phyloP scores from a whole-genome alignment of 306 rosid species.

The Acmispon strigosus region DNA sequence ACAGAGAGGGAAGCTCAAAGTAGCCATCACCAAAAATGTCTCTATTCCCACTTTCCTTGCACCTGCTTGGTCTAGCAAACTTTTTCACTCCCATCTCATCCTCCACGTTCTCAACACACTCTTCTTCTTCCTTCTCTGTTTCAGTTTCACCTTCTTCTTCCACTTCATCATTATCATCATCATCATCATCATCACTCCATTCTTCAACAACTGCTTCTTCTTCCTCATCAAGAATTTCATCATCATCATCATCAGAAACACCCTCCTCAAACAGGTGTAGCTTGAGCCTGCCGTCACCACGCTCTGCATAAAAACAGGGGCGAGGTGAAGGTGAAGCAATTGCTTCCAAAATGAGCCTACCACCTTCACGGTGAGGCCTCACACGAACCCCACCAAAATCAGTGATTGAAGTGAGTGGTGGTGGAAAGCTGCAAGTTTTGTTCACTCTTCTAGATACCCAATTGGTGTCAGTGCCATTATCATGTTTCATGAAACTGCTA shows the following conservation, averaged over 20 bases:
- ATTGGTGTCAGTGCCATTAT: not conserved
- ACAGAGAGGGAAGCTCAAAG: conserved; percentile 26
- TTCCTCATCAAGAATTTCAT: not conserved
- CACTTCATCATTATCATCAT: not conserved
- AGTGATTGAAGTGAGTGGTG: conserved; percentile 63
- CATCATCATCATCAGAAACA: conserved; percentile 3
- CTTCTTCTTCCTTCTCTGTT: conserved; percentile 32
- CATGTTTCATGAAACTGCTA: not conserved
- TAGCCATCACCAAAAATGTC: conserved; percentile 43
- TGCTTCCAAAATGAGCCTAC: conserved; percentile 66
- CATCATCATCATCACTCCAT: too few relatives aligned
- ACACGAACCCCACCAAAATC: conserved; percentile 48
- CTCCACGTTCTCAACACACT: conserved; percentile 25
- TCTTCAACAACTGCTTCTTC: not conserved
- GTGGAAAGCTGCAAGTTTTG: conserved; percentile 47
- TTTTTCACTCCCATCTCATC: conserved; percentile 35
- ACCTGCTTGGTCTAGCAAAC: conserved; percentile 42
- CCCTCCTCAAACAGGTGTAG: conserved; percentile 27
- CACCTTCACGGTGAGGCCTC: conserved; percentile 62
- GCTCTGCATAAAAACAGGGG: conserved; percentile 51
- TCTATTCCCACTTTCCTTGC: conserved; percentile 58
- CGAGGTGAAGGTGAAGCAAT: conserved; percentile 25
- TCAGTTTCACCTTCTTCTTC: not conserved
- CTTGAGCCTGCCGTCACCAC: conserved; percentile 61
- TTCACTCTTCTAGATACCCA: conserved; percentile 12